Base-by-base conservation (phyloP, 2,329 filamentous ascomycete genomes). In the Calonectria leucothoes region DNA sequence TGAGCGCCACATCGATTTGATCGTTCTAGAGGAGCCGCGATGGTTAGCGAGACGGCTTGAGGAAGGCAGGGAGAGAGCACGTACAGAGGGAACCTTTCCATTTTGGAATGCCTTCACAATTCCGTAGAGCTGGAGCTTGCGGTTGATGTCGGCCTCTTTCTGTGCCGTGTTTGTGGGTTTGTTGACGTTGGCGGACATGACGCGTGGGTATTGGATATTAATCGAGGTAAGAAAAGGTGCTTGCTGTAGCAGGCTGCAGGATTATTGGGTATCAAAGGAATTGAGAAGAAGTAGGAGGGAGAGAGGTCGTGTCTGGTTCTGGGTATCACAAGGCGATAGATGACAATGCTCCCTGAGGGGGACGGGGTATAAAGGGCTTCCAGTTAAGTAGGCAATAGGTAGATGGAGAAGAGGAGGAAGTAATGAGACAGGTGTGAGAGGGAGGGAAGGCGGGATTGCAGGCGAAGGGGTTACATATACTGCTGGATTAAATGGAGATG, bases 51-150 rank as follows among this genome's bases (percentile, higher is more conserved):
- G 15, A 14, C 7, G 10, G 23, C 6, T 12, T n/a, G 5, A 10
- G n/a, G 1, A 37, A 15, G n/a, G 12, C 3, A 23, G 8, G n/a
- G 12, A 39, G 4, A 8, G 39, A 14, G 1, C 64, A 88, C 92
- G 83, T 91, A 96, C 92, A 81, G 96, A 98, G 75, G 96, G 96
- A 57, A 96, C 93, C 85, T 98, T 98, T 88, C 96, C 96, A 79
- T 92, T 91, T 82, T 94, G 89, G 85, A 98, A 98, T 66, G 95
- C 96, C 88, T 84, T 86, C 86, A 93, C 91, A 85, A 98, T 98
- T 82, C 96, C 97, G 82, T 97, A 99, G 45, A 98, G 86, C 86
- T 98, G 96, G 66, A 99, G 92, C 89, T 99, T 99, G 83, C 93
- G 92, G 86, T 97, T 97, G 86, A 98, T 93, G 84, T 98, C 93